Conservation (phyloP, 352 stramenopile genomes). For the Nothophytophthora sp. region DNA sequence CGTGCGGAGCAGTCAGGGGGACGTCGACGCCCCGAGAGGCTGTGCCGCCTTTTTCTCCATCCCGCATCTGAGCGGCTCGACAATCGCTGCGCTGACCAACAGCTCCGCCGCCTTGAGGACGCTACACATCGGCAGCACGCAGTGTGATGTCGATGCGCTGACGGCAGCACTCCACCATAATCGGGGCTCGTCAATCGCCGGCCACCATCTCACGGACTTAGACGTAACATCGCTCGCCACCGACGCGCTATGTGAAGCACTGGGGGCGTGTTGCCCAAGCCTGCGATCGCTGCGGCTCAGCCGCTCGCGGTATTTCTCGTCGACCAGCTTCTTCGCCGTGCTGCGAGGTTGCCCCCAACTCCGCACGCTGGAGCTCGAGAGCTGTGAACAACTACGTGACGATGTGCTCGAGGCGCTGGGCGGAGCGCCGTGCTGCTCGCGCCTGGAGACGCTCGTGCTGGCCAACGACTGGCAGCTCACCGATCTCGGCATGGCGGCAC, state of each 20-base stretch:
- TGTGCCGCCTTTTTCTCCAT: slow-evolving; percentile 69
- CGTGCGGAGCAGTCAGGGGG: slow-evolving; percentile 38
- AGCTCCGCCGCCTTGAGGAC: slow-evolving; percentile 27
- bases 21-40: background rate
- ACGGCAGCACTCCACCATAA: slow-evolving; percentile 14
- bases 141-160: slow-evolving; percentile 55
- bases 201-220: slow-evolving; percentile 40
- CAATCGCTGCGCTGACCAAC: slow-evolving; percentile 25
- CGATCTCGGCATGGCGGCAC: slow-evolving; percentile 39
- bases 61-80: slow-evolving; percentile 37
- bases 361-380: slow-evolving; percentile 60
- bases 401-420: slow-evolving; percentile 34
- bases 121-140: slow-evolving; percentile 55
- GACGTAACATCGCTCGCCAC: slow-evolving; percentile 64
- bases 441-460: slow-evolving; percentile 56
- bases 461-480: slow-evolving; percentile 78
- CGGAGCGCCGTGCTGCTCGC: slow-evolving; percentile 18
- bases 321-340: slow-evolving; percentile 52
- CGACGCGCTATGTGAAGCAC: slow-evolving; percentile 49
- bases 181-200: slow-evolving; percentile 11
- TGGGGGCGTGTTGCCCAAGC: slow-evolving; percentile 33
- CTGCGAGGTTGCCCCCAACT: slow-evolving; percentile 35
- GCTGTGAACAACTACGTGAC: slow-evolving; percentile 73
- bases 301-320: slow-evolving; percentile 75
- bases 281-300: slow-evolving; percentile 57